phyloP scores from a whole-genome alignment of 2,329 filamentous ascomycete genomes.

The Rugonectria rugulosa region DNA sequence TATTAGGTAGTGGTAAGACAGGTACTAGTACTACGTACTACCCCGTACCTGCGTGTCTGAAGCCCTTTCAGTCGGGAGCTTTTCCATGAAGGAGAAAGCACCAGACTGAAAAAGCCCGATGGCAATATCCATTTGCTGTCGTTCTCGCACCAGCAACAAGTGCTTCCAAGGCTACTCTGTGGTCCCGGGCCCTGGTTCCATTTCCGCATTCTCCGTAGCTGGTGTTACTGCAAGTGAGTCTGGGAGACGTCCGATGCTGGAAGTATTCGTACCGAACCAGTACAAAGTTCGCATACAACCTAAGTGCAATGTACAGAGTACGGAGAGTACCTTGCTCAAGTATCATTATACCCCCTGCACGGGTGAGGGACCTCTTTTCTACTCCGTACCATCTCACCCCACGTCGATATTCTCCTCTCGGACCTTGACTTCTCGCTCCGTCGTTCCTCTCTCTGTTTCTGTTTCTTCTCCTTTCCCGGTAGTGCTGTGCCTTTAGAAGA shows the following conservation, averaged over 20 bases:
- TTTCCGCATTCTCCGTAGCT: neutral
- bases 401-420: neutral
- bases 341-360: constrained; percentile 6
- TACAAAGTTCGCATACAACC: no score
- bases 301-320: neutral
- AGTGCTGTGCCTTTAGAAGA: constrained; percentile 1
- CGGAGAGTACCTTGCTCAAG: neutral
- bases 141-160: no score
- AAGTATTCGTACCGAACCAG: no score
- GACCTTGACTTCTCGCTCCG: constrained; percentile 1
- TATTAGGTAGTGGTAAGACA: no score
- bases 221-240: neutral
- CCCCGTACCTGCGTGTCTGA: no score
- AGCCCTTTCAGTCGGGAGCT: no score
- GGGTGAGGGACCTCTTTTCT: neutral
- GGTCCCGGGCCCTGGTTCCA: neutral
- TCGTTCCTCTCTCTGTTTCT: neutral
- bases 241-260: no score
- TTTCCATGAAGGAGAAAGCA: neutral
- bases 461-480: constrained; percentile 9
- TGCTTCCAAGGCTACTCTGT: no score
- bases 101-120: constrained; percentile 6
- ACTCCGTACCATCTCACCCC: neutral
- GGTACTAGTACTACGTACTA: no score
- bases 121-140: no score